Evolutionary conservation across 495 filamentous ascomycete species (phyloP), one percentile per base, ranked within the genome.

Genomic region (Xylaria cubensis): DNA sequence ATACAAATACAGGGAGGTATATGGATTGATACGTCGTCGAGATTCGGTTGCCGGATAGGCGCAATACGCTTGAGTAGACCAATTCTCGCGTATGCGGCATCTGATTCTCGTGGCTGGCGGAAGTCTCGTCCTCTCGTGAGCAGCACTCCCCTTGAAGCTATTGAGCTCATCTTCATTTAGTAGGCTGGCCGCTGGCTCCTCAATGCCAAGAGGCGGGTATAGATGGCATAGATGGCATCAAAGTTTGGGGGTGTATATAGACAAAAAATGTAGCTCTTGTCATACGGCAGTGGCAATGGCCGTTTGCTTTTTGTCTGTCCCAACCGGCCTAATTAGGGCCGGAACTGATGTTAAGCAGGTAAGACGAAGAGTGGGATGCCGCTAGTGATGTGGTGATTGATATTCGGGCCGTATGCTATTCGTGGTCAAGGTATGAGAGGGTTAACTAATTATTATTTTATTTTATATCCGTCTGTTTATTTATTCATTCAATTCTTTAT

Each of bases 391-490:
- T 46, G 46, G 69, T 71, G 36, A 65, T 62, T 71, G 36, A 65
- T 62, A 71, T 71, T 71, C 62, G 62, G 69, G 44, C 69, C 44
- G 34, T 29, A 48, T 65, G 61, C 61, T 71, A 46, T 64, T 46
- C 34, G 12, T 55, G 42, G 26, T 55, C 29, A 36, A 55, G 58
- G 4, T 55, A 64, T n/a, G 5, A 29, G 55, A 36, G 15, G n/a
- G n/a, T n/a, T n/a, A 46, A 9, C 6, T 4, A 9, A 12, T 39
- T 62, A 36, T 62, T 24, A 44, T 46, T 56, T 53, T 9, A 19
- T 32, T 41, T 56, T 56, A 41, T 41, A n/a, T 53, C n/a, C 15
- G 24, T 39, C 12, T 56, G 1, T 67, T 53, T 32, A 50, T 66
- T 26, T 50, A 12, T 56, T 67, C 41, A 26, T 48, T 42, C 41